phyloP scores from a whole-genome alignment of 805 yeast species.

The Metschnikowia similis region DNA sequence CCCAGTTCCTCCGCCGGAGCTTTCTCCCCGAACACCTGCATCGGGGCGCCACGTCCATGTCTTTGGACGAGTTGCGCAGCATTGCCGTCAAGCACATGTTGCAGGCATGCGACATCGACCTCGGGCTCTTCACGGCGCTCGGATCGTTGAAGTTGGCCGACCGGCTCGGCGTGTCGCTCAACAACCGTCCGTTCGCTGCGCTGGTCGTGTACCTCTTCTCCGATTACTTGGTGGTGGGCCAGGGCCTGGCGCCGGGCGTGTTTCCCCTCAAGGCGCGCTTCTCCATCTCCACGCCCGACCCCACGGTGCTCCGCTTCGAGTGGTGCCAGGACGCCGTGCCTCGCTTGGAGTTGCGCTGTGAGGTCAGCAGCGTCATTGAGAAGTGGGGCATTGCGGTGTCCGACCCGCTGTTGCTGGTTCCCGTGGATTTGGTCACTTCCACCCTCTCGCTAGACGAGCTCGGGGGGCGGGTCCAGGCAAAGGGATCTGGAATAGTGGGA shows the following conservation, averaged over 20 bases:
- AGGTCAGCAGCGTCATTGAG: constrained; percentile 30
- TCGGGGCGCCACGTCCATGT: constrained; percentile 10
- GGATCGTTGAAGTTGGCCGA: constrained; percentile 38
- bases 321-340: constrained; percentile 6
- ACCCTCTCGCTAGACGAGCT: background rate
- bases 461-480: too few relatives aligned
- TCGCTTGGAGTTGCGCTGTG: constrained; percentile 25
- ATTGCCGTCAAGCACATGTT: constrained; percentile 27
- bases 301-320: constrained; percentile 22
- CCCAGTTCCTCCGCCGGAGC: background rate
- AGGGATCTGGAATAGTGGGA: too few relatives aligned
- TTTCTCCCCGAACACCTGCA: background rate
- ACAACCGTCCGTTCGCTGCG: constrained; percentile 5
- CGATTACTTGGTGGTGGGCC: constrained; percentile 28
- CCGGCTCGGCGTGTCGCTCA: constrained; percentile 22
- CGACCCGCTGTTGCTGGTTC: constrained; percentile 29
- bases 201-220: constrained; percentile 31
- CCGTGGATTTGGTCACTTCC: constrained; percentile 31
- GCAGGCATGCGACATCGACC: constrained; percentile 20
- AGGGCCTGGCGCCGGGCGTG: constrained; percentile 8
- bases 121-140: constrained; percentile 25
- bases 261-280: constrained; percentile 11
- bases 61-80: constrained; percentile 19
- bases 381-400: constrained; percentile 43
- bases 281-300: constrained; percentile 20